Base-by-base conservation (phyloP, 805 yeast species). In the Saccharomycopsis selenospora region DNA sequence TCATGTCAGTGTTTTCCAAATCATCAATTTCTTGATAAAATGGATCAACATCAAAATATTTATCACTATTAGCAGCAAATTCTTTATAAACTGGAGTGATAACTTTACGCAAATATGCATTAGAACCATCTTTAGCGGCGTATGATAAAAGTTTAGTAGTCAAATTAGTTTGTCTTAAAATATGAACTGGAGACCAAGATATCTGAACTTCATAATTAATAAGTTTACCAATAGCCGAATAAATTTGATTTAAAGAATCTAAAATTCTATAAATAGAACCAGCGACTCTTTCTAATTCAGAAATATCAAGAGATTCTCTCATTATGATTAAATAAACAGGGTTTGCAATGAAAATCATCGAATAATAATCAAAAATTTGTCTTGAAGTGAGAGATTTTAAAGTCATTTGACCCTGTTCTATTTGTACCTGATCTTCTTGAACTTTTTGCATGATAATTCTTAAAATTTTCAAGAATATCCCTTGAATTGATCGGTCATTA, bases 61-160 rank as follows among this genome's bases (percentile, higher is more conserved):
- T 77, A 4, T 70, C 70, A 1, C 69, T 65, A 2, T 72, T 55
- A 0, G 60, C 72, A 14, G 73, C 66, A 42, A 86, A 59, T 42
- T 77, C 77, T 33, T 71, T 67, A 14, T 87, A 63, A 24, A 82
- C 70, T 0, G 86, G 85, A 45, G 69, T 69, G 44, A 86, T 64
- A 0, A 80, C 73, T 2, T 61, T 49, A 1, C 66, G 60, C 43
- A 88, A 66, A 59, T 85, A 87, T 1, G 70, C 75, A 20, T 63
- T 61, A 0, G 95, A 95, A 55, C 77, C 75, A n/a, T 73, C 68
- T 56, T 80, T 77, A 0, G 93, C 85, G 56, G 81, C 79, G 13
- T 84, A 68, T 0, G 90, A 81, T 45, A 87, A 69, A 45, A 87
- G 71, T 56, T 89, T 75, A 0, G 95, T 87, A 27, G 93, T 85